Base-by-base conservation (phyloP, 140 eudicot genomes). In the Senecio squalidus region DNA sequence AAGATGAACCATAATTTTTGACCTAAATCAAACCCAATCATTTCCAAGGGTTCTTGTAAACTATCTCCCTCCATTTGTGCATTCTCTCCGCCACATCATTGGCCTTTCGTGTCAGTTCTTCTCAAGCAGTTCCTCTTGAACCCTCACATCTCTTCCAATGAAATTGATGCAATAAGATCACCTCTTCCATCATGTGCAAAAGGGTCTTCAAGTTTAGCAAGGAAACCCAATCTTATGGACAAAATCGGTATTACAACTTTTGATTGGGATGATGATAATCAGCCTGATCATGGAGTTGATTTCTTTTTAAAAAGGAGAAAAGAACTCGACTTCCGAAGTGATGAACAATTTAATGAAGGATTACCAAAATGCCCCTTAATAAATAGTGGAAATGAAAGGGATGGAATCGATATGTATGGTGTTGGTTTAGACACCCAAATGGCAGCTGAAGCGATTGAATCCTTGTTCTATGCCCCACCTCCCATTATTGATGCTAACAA, bases 371-470 rank as follows among this genome's bases (percentile, higher is more conserved):
- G 39, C 48, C 74, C 72, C 38, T 20, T 2, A 0, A 76, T 45
- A 39, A 57, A 62, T 17, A 70, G 23, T 67, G 48, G 30, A 58
- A 26, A 54, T 24, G 59, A 16, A 40, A 55, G 43, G 9, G 59
- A 48, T 68, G 57, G n/a, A 23, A 44, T 28, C n/a, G 81, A 71
- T 23, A 60, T 39, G 47, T 72, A 61, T 25, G 85, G 76, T 76
- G 75, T 76, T 66, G 90, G 85, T 55, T 66, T 71, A 28, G 80
- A 81, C 62, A 88, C 96, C 58, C 96, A 84, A 72, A 74, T 81
- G 76, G 97, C 97, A 38, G 94, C 95, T 64, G 97, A 90, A 84
- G 94, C 83, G 39, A 85, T 90, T 67, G 90, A 85, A 78, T 67
- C 86, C 15, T 74, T 89, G 64, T 18, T 83, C 58, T 66, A 53